Conservation (phyloP, 2,329 filamentous ascomycete species). For the Monosporascus sp. region DNA sequence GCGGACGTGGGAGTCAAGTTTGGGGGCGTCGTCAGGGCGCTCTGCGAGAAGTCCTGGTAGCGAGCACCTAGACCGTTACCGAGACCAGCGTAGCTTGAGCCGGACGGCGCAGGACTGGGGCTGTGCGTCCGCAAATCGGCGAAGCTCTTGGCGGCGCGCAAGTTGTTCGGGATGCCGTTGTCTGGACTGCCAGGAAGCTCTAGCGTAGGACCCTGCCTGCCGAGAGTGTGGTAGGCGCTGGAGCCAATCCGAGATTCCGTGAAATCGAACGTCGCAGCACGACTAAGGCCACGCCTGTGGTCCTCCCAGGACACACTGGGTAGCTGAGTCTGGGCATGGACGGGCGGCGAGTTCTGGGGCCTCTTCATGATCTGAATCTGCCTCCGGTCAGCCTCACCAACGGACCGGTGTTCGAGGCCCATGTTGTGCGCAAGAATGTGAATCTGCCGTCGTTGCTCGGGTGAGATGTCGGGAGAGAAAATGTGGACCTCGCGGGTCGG, state of each 20-base stretch:
- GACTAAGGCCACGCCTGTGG: conserved; percentile 78
- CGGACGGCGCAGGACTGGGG: conserved; percentile 85
- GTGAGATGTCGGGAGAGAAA: conserved; percentile 75
- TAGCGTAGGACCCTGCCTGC: conserved; percentile 78
- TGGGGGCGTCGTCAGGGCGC: conserved; percentile 26
- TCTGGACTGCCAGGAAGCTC: conserved; percentile 80
- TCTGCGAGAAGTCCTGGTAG: conserved; percentile 28
- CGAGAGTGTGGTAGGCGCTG: conserved; percentile 69
- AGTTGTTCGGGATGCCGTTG: conserved; percentile 63
- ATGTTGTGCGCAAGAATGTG: conserved; percentile 95
- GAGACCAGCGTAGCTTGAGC: conserved; percentile 66
- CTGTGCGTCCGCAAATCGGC: conserved; percentile 93
- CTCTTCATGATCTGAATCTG: conserved; percentile 86
- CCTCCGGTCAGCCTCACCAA: conserved; percentile 79
- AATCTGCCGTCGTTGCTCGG: conserved; percentile 80
- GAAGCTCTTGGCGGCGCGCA: conserved; percentile 93
- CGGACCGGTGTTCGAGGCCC: conserved; percentile 84
- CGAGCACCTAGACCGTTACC: conserved; percentile 41
- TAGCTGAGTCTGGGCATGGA: conserved; percentile 48
- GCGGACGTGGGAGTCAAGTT: conserved; percentile 30
- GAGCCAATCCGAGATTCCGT: conserved; percentile 63
- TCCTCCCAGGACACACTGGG: conserved; percentile 67
- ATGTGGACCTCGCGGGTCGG: conserved; percentile 71
- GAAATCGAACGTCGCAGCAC: conserved; percentile 96
- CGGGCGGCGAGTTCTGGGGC: conserved; percentile 47